Base-by-base conservation (phyloP, 2,329 filamentous ascomycete species). In the Epichloe aotearoae region DNA sequence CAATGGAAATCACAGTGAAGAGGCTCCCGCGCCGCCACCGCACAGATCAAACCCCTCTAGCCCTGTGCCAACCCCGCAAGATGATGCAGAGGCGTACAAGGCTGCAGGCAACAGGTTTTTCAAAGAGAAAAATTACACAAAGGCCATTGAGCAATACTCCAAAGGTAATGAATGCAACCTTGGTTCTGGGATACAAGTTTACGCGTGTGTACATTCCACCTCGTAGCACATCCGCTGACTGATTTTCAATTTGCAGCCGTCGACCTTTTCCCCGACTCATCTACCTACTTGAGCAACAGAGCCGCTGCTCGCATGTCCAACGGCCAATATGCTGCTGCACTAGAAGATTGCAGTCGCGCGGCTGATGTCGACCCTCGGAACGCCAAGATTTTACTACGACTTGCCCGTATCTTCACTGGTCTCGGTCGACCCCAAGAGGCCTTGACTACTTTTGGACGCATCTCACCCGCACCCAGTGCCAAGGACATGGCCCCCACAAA, bases 81-180 rank as follows among this genome's bases (percentile, higher is more conserved):
- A 91, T 50, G 88, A 96, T 64, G 88, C 91, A 26, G 93, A 98
- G 70, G 76, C 82, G 12, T 95, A 84, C 78, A 98, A 98, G 75
- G 80, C 86, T 59, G 81, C 87, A 2, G 93, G 93, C 53, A 98
- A 98, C 73, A 93, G 93, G 63, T 91, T 88, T 64, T 98, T 96
- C 79, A 97, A 96, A 73, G 87, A 90, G 56, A 88, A 85, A 65
- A 87, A 96, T 62, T 98, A 91, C 67, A 72, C 76, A 54, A 84
- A 86, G 64, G 91, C 93, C 23, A 90, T 97, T 65, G 79, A 86
- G 58, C 88, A 96, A 68, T 98, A 97, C 68, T 88, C 86, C 59
- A 95, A 95, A 80, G 91, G 91, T 95, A 74, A 64, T 66, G 17
- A 30, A 19, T 6, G 7, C 17, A 38, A 19, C 3, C 15, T 12